These are phyloP conservation scores for Vachellia collinsii DNA, from an alignment of 306 rosid species.

Conservation along the genomic window DNA sequence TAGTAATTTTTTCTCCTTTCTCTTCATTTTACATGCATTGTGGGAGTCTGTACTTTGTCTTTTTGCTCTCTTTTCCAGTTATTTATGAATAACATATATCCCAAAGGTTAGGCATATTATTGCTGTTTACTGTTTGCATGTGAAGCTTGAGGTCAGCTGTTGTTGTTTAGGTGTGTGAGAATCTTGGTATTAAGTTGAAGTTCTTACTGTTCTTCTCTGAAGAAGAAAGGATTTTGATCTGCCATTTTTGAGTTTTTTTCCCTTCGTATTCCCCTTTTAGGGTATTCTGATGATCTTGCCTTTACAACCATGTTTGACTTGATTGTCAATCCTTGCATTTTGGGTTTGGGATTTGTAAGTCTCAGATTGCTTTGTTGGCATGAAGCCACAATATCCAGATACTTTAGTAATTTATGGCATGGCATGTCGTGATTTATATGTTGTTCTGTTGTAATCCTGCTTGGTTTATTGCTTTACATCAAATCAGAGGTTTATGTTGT, in stretches of 20 bases:
- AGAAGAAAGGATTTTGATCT: constrained; percentile 18
- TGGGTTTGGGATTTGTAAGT: neutral
- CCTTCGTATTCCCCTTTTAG: neutral
- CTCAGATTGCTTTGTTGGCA: neutral
- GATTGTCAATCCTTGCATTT: constrained; percentile 19
- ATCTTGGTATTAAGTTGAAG: constrained; percentile 35
- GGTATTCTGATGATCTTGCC: constrained; percentile 12
- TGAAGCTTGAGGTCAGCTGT: constrained; percentile 52
- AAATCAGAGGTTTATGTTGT: constrained; percentile 27
- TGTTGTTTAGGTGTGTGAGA: constrained; percentile 37
- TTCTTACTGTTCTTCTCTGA: constrained; percentile 30
- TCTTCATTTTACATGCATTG: constrained; percentile 8
- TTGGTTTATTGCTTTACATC: neutral
- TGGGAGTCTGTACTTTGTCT: neutral
- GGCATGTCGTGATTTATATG: neutral
- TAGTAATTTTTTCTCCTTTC: neutral
- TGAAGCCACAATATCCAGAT: neutral
- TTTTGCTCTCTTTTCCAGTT: constrained; percentile 17
- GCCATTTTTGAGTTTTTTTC: neutral
- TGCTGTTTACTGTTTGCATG: constrained; percentile 56
- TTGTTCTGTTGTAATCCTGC: neutral
- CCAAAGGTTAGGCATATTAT: constrained; percentile 39
- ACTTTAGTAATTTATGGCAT: neutral
- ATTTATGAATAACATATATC: constrained; percentile 36
- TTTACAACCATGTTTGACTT: constrained; percentile 14